Conservation (phyloP, 106 monocot genomes). For the Dendrobium catenatum region DNA sequence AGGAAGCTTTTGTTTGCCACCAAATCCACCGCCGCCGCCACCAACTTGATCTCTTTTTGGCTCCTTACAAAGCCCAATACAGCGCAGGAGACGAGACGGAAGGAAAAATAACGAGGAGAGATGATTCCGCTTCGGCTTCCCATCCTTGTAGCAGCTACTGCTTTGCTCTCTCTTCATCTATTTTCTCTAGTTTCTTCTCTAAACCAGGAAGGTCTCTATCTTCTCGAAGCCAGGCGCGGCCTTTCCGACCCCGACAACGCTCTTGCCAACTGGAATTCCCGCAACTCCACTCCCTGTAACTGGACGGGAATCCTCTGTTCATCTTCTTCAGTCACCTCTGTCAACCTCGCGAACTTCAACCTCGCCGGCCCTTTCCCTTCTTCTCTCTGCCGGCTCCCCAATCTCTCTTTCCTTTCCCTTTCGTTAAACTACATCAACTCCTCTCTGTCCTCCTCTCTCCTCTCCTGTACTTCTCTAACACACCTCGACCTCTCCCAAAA, state of each 20-base stretch:
- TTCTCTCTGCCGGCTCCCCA: conserved; percentile 39
- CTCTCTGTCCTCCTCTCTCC: conserved; percentile 25
- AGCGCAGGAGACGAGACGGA: neutral
- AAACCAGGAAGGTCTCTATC: conserved; percentile 16
- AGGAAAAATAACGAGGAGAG: neutral
- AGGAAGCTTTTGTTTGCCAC: too few relatives aligned
- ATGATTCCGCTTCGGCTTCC: neutral
- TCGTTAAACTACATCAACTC: conserved; percentile 55
- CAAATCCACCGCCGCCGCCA: neutral
- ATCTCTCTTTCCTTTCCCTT: conserved; percentile 34
- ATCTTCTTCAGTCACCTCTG: conserved; percentile 5
- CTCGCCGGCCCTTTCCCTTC: conserved; percentile 27
- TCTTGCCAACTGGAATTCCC: conserved; percentile 14
- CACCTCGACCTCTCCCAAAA: conserved; percentile 58
- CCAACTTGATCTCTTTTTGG: neutral
- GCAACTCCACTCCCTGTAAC: conserved; percentile 17
- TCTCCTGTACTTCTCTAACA: conserved; percentile 26
- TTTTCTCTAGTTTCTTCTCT: neutral
- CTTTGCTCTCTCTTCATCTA: neutral
- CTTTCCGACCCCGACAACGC: conserved; percentile 5
- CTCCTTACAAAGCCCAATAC: neutral
- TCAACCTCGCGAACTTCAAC: conserved; percentile 10
- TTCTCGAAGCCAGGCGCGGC: conserved; percentile 13
- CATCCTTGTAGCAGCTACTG: neutral
- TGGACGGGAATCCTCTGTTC: conserved; percentile 24